Conservation (phyloP, 2,329 filamentous ascomycete species). For the Graphilbum fragrans region DNA sequence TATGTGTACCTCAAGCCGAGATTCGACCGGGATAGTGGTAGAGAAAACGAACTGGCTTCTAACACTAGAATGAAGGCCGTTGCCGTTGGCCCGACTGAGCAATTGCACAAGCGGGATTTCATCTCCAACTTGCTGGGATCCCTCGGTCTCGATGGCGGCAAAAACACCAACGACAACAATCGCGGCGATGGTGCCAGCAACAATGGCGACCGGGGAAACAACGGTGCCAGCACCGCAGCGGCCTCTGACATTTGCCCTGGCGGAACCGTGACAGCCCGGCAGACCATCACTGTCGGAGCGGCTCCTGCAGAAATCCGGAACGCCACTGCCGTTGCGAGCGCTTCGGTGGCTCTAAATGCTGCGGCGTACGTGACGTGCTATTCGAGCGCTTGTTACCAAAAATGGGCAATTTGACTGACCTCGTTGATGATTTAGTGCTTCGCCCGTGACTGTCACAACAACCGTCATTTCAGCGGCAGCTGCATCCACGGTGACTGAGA, state of each 20-base stretch:
- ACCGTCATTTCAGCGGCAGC: too few species aligned
- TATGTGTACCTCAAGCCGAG: conserved; percentile 5
- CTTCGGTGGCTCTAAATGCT: too few species aligned
- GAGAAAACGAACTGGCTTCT: too few species aligned
- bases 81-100: conserved; percentile 10
- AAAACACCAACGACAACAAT: not conserved
- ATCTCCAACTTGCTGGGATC: conserved; percentile 13
- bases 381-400: too few species aligned
- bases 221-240: conserved; percentile 9
- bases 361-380: too few species aligned
- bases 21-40: too few species aligned
- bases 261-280: conserved; percentile 10
- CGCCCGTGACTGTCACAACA: too few species aligned
- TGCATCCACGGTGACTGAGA: conserved; percentile 2
- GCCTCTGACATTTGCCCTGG: too few species aligned
- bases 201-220: conserved; percentile 3
- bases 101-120: conserved; percentile 14
- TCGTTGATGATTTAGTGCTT: too few species aligned
- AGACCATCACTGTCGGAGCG: conserved; percentile 23
- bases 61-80: conserved; percentile 11
- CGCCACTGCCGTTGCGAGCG: not conserved
- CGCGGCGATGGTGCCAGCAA: not conserved
- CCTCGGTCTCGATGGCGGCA: conserved; percentile 3
- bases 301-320: conserved; percentile 1
- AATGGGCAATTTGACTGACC: too few species aligned